These are phyloP conservation scores for Suillus subluteus DNA, from an alignment of 768 basidiomycete species.

Conservation along the genomic window DNA sequence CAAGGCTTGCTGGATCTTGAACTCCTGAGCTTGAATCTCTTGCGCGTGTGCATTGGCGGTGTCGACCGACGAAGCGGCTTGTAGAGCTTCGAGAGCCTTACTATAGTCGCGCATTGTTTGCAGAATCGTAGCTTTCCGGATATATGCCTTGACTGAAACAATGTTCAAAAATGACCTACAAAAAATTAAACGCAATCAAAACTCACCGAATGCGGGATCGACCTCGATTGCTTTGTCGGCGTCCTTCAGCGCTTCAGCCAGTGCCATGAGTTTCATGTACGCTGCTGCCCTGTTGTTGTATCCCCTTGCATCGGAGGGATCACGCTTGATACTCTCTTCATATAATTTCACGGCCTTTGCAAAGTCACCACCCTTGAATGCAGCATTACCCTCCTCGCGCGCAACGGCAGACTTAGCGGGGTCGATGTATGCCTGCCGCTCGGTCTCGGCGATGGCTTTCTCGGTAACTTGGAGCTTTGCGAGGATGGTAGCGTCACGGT, in stretches of 20 bases:
- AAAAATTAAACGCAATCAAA: background rate
- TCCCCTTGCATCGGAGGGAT: constrained; percentile 85
- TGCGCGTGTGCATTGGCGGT: constrained; percentile 77
- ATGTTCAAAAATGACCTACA: background rate
- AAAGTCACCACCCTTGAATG: constrained; percentile 94
- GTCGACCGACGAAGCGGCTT: constrained; percentile 79
- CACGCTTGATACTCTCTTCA: constrained; percentile 95
- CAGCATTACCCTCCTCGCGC: constrained; percentile 89
- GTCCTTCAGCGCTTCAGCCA: constrained; percentile 97
- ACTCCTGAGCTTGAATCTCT: constrained; percentile 82
- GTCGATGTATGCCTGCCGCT: constrained; percentile 84
- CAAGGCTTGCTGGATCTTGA: constrained; percentile 81
- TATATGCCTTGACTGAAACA: constrained; percentile 80
- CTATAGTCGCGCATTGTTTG: constrained; percentile 90
- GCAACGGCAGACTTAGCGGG: constrained; percentile 80
- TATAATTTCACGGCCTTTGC: constrained; percentile 90
- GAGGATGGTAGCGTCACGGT: constrained; percentile 92
- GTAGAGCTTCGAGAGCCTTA: constrained; percentile 82
- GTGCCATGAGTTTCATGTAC: constrained; percentile 91
- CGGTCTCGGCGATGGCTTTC: constrained; percentile 74
- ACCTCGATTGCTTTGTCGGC: constrained; percentile 91
- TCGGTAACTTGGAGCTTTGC: constrained; percentile 88
- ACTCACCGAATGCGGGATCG: constrained; percentile 81
- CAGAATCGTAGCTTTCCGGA: constrained; percentile 88
- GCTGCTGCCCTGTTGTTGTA: constrained; percentile 99